These are phyloP conservation scores for Fennellomyces sp. DNA, from an alignment of 371 early-diverging fungal genomes.

Conservation along the genomic window DNA sequence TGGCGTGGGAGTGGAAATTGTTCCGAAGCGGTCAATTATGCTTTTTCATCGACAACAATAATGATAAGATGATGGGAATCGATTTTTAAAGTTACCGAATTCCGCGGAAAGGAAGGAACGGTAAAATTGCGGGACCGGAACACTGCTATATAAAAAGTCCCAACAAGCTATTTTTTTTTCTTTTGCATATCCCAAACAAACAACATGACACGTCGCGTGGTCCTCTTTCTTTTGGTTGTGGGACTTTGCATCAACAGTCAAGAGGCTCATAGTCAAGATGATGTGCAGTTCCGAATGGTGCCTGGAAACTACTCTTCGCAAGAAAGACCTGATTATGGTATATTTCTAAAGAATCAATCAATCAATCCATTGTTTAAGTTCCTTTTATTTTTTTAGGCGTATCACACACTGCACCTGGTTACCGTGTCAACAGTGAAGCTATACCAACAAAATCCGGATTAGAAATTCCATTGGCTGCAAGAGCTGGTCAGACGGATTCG, in stretches of 20 bases:
- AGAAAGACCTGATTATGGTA: background rate
- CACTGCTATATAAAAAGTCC: no score
- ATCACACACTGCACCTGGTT: constrained; percentile 31
- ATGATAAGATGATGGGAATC: no score
- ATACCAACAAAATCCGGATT: constrained; percentile 27
- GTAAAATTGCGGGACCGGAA: no score
- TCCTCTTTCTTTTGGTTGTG: background rate
- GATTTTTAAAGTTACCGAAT: no score
- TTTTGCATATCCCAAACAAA: background rate
- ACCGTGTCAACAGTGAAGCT: constrained; percentile 27
- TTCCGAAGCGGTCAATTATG: no score
- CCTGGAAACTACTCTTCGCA: background rate
- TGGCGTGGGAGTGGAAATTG: no score
- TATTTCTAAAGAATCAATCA: background rate
- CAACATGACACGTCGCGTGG: no score
- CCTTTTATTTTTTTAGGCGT: constrained; percentile 9
- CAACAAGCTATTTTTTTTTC: no score
- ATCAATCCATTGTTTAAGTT: no score
- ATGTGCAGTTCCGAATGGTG: background rate
- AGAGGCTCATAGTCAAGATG: background rate
- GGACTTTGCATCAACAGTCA: background rate
- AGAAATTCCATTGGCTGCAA: constrained; percentile 24
- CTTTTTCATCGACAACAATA: no score
- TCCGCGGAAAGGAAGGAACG: no score
- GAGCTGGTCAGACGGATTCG: constrained; percentile 6